Evolutionary conservation across 2,329 filamentous ascomycete genomes (phyloP), one percentile per base, ranked within the genome.

Genomic region (Ophiostoma sp.): DNA sequence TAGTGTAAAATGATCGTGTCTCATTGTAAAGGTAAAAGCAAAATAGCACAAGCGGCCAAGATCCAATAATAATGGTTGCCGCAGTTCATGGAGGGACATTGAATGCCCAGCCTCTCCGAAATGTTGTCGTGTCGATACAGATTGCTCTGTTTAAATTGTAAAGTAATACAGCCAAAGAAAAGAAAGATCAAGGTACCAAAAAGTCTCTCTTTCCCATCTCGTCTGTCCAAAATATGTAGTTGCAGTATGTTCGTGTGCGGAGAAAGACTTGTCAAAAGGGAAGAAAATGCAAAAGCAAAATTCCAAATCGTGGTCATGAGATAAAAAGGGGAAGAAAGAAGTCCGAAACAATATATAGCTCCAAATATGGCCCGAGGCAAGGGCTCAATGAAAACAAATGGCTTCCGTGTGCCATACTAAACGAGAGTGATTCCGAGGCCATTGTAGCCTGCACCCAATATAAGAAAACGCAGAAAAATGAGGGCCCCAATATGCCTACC

Each of bases 111-210:
- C n/a, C 9, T 12, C 63, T 28, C 63, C 36, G 17, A 50, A 50
- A 7, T 25, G n/a, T 22, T 39, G 12, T 64, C 17, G 39, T 70
- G 68, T 68, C 19, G n/a, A 70, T 66, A 61, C 72, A 75, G 73
- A 74, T 73, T 76, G 74, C 74, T 72, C 61, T 74, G 73, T 73
- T 70, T 73, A 33, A 55, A 64, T 19, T 70, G 33, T 72, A 68
- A 45, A 57, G 42, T 68, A 68, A 71, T 66, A 72, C 70, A 72
- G 1, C 48, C 39, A 71, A 55, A 61, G 22, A 63, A 63, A 64
- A 59, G 25, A 31, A 68, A 52, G 6, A 19, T 17, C 2, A 19
- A 48, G 6, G 15, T 19, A 4, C 1, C 17, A 19, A 33, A 2
- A 9, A 7, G 55, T 17, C 33, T 22, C 33, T 42, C 19, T 1